These are phyloP conservation scores for Ceratocystiopsis minuta DNA, from an alignment of 2,329 filamentous ascomycete genomes.

Conservation along the genomic window DNA sequence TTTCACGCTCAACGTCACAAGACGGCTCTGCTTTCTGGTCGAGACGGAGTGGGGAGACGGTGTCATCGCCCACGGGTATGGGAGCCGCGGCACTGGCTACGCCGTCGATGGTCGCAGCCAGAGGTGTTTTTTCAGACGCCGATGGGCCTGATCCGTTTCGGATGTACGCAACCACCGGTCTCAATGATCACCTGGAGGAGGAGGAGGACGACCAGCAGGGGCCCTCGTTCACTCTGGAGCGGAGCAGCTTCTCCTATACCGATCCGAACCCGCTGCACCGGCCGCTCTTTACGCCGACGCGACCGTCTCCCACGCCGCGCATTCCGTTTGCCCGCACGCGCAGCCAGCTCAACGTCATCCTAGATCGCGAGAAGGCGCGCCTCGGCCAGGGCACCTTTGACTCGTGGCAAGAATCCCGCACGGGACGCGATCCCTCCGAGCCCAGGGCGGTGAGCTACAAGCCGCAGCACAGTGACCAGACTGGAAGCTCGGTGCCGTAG, in stretches of 20 bases:
- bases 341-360: constrained; percentile 39
- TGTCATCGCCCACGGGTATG: too few species aligned
- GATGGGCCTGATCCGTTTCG: constrained; percentile 7
- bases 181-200: neutral
- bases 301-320: constrained; percentile 24
- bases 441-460: too few species aligned
- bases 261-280: constrained; percentile 17
- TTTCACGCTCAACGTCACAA: too few species aligned
- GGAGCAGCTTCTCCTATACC: constrained; percentile 6
- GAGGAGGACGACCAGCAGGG: neutral
- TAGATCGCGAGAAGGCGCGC: constrained; percentile 32
- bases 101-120: constrained; percentile 1
- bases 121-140: constrained; percentile 3
- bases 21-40: too few species aligned
- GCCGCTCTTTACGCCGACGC: constrained; percentile 28
- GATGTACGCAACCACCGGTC: constrained; percentile 3
- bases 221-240: neutral
- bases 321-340: constrained; percentile 39
- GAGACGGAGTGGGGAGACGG: too few species aligned
- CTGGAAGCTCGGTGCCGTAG: too few species aligned
- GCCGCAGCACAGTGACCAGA: too few species aligned
- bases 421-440: too few species aligned
- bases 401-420: constrained; percentile 4
- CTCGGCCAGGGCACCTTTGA: constrained; percentile 15
- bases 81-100: too few species aligned